Conservation (phyloP, 768 basidiomycete genomes). For the Cubamyces lactineus region DNA sequence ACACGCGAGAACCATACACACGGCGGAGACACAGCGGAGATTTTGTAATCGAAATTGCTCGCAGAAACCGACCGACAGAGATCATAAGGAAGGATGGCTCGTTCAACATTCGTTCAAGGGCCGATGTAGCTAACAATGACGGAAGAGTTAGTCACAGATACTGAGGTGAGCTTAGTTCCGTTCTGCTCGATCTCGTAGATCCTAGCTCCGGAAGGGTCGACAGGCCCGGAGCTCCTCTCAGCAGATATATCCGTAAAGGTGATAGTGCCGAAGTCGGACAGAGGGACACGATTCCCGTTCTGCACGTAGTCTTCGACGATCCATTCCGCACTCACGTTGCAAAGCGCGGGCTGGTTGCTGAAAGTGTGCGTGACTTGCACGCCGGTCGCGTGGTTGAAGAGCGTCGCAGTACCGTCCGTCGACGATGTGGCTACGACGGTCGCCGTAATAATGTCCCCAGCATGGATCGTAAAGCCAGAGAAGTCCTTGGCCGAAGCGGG, state of each 20-base stretch:
- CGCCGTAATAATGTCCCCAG: conserved; percentile 36
- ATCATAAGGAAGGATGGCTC: too few species aligned
- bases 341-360: conserved; percentile 35
- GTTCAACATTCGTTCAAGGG: background rate
- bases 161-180: conserved; percentile 35
- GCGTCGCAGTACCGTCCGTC: conserved; percentile 33
- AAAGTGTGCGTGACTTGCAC: conserved; percentile 35
- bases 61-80: too few species aligned
- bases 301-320: conserved; percentile 40
- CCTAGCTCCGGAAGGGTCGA: conserved; percentile 35
- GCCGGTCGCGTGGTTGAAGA: conserved; percentile 34
- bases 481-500: conserved; percentile 39
- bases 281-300: conserved; percentile 35
- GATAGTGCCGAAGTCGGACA: conserved; percentile 44
- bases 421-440: conserved; percentile 35
- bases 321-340: conserved; percentile 43
- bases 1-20: too few species aligned
- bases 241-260: conserved; percentile 40
- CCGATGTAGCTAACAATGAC: conserved; percentile 35
- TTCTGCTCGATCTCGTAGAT: conserved; percentile 43
- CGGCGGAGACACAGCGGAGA: too few species aligned
- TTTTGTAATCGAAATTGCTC: too few species aligned
- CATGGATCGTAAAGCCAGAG: conserved; percentile 34
- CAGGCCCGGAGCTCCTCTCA: conserved; percentile 30
- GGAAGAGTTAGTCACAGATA: conserved; percentile 26